These are phyloP conservation scores for Coelastrella sp. DNA, from an alignment of 139 green algal species.

Conservation along the genomic window DNA sequence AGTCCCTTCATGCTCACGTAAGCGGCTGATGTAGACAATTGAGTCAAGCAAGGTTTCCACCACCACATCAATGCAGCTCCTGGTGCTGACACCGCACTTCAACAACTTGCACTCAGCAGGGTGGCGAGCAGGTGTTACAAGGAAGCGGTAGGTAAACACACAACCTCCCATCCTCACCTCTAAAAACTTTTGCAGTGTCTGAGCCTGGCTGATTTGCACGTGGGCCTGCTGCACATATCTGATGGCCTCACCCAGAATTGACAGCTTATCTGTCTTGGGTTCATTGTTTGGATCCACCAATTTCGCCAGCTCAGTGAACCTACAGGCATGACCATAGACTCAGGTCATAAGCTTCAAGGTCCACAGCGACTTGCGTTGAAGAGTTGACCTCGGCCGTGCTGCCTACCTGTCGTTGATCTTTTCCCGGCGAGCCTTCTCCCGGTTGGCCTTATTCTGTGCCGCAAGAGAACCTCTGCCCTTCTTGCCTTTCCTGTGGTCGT, in stretches of 20 bases:
- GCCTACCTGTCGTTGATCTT: slow-evolving; percentile 81
- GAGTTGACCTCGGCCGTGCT: not conserved
- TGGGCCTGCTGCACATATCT: slow-evolving; percentile 70
- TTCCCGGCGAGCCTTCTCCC: slow-evolving; percentile 78
- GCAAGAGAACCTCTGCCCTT: slow-evolving; percentile 56
- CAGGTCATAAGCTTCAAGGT: not conserved
- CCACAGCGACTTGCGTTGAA: not conserved
- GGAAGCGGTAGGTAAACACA: too few relatives aligned
- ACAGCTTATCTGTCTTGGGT: slow-evolving; percentile 82
- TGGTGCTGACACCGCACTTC: not conserved
- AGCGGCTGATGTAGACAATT: not conserved
- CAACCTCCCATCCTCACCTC: slow-evolving; percentile 61
- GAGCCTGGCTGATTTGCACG: slow-evolving; percentile 76
- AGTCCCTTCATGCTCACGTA: not conserved
- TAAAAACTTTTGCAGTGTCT: slow-evolving; percentile 83
- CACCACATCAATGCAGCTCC: not conserved
- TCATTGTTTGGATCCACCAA: slow-evolving; percentile 74
- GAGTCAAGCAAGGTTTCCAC: too few relatives aligned
- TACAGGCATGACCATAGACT: slow-evolving; percentile 38
- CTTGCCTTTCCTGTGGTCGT: slow-evolving; percentile 72
- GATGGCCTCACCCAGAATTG: slow-evolving; percentile 78
- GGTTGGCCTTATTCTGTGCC: slow-evolving; percentile 73
- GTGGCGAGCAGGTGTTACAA: too few relatives aligned
- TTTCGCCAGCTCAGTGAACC: slow-evolving; percentile 67
- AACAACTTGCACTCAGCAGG: too few relatives aligned